Base-by-base conservation (phyloP, 148 eudicot genomes). In the Heliamphora exappendiculata region DNA sequence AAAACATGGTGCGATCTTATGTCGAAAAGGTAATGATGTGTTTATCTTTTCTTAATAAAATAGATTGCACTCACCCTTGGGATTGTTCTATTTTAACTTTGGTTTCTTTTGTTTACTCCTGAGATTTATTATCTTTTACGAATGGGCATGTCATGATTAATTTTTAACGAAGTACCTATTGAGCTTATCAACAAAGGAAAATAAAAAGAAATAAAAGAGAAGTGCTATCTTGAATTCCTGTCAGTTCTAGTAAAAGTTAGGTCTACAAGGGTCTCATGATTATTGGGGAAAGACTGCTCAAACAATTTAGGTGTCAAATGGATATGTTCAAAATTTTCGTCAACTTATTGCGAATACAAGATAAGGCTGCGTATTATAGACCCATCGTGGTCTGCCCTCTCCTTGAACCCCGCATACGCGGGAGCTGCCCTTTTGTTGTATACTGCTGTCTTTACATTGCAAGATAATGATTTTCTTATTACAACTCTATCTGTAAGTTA, bases 1-100 rank as follows among this genome's bases (percentile, higher is more conserved):
- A 91, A 82, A 82, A 87, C 70, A 91, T 91, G 96, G 93, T 91
- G 73, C 88, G 96, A 37, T 62, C 89, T 22, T 91, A 87, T 76
- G 87, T 91, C 66, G 96, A 87, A 45, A 91, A 91, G 90, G 96
- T 91, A 80, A 75, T 80, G 50, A 17, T 7, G 33, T n/a, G 14
- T 10, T 7, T 47, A 44, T 70, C 19, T 26, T 41, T 54, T 54
- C 20, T 49, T 53, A 5, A 33, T 28, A 5, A 70, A 67, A 41
- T 19, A 55, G 68, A 73, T 31, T 54, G 67, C 24, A 54, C 8
- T 11, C 9, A 34, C 62, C n/a, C 5, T 57, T 64, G 29, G 51
- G 13, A 49, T 69, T 14, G 8, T 55, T 24, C 65, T 54, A n/a
- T 41, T 68, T 36, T 16, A 51, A 4, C 22, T 26, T 5, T 29